These are phyloP conservation scores for Parastagonospora avenae DNA, from an alignment of 2,329 filamentous ascomycete genomes.

Conservation along the genomic window DNA sequence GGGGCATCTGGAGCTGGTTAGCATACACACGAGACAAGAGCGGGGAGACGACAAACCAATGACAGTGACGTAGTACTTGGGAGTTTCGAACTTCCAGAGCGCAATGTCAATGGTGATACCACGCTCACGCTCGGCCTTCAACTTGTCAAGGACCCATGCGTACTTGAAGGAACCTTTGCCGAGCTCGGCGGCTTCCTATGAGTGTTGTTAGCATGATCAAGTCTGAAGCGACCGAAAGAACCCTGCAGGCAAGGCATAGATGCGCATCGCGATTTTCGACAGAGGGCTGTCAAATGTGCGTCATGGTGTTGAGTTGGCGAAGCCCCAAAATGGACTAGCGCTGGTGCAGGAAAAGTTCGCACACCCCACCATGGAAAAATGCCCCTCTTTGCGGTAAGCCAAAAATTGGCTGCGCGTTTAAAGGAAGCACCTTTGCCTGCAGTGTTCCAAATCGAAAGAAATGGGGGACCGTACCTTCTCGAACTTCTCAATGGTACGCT, in stretches of 20 bases:
- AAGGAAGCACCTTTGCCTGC: constrained; percentile 21
- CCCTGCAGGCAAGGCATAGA: background rate
- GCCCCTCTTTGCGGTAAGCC: constrained; percentile 44
- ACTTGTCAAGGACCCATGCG: constrained; percentile 99
- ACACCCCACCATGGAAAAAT: constrained; percentile 48
- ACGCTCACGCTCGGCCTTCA: constrained; percentile 99
- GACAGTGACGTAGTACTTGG: constrained; percentile 97
- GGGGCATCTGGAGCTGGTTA: constrained; percentile 67
- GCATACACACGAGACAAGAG: background rate
- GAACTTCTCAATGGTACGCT: constrained; percentile 99
- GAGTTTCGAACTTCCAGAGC: constrained; percentile 99
- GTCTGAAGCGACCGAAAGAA: background rate
- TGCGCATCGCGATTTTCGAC: background rate
- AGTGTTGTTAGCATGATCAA: constrained; percentile 40
- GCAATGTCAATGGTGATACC: constrained; percentile 99
- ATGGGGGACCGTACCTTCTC: constrained; percentile 80
- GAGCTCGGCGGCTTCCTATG: constrained; percentile 94
- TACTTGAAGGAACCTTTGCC: constrained; percentile 99
- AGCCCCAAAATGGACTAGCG: constrained; percentile 37
- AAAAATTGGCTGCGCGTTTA: constrained; percentile 36
- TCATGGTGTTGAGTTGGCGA: constrained; percentile 43
- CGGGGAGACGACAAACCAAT: constrained; percentile 43
- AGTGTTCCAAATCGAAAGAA: constrained; percentile 15
- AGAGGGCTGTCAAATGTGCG: constrained; percentile 24
- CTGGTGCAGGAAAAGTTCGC: constrained; percentile 43